phyloP scores from a whole-genome alignment of 2,329 filamentous ascomycete species.

The Diaporthe amygdali region DNA sequence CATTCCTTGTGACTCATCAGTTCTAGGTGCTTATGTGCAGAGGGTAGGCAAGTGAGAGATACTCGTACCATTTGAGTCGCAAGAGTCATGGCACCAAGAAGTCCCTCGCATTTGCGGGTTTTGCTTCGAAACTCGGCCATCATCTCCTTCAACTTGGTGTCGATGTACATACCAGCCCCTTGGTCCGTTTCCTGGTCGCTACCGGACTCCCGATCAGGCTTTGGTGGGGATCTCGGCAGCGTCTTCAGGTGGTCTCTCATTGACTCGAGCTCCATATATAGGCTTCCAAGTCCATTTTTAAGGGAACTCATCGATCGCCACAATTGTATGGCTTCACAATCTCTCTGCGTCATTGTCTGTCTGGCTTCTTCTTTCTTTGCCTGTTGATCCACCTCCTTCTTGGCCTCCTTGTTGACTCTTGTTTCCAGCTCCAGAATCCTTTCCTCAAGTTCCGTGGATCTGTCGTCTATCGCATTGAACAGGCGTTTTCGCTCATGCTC shows the following conservation, averaged over 20 bases:
- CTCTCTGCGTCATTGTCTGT: constrained; percentile 19
- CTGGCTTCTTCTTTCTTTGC: not conserved
- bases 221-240: not conserved
- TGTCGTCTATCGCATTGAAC: constrained; percentile 14
- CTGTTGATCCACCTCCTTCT: not conserved
- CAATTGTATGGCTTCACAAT: constrained; percentile 25
- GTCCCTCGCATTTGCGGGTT: constrained; percentile 15
- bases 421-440: constrained; percentile 27
- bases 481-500: constrained; percentile 29
- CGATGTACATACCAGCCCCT: constrained; percentile 12
- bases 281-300: constrained; percentile 28
- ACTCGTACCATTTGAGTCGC: constrained; percentile 29
- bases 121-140: constrained; percentile 27
- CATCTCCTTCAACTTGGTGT: constrained; percentile 26
- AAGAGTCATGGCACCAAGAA: constrained; percentile 26
- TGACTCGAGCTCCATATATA: constrained; percentile 19
- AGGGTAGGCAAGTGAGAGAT: too few species aligned
- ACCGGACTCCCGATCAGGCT: not conserved
- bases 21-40: fast-evolving
- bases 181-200: not conserved
- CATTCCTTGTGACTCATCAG: constrained; percentile 25
- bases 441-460: constrained; percentile 15
- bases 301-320: constrained; percentile 28
- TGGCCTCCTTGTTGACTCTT: constrained; percentile 6
- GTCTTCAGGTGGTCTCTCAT: constrained; percentile 18